Conservation (phyloP, 1,284 basidiomycete species). For the Boletellus deceptivus region DNA sequence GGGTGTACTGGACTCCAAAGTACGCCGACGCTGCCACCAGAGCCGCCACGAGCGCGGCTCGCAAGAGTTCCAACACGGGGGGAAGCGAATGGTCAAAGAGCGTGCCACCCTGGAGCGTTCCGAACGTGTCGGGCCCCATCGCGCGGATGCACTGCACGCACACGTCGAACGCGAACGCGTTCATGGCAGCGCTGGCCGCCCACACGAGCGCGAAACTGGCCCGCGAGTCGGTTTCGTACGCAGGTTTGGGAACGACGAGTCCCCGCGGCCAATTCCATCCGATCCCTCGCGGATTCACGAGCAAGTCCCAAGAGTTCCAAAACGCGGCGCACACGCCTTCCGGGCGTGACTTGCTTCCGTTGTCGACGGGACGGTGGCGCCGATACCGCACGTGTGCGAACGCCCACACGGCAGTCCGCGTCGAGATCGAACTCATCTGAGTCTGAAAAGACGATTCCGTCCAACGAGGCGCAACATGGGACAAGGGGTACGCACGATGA, state of each 20-base stretch:
- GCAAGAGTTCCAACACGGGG: slow-evolving; percentile 39
- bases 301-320: slow-evolving; percentile 30
- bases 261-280: slow-evolving; percentile 30
- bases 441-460: slow-evolving; percentile 3
- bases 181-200: not conserved
- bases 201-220: slow-evolving; percentile 11
- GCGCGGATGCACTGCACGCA: slow-evolving; percentile 11
- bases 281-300: slow-evolving; percentile 22
- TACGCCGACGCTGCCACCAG: slow-evolving; percentile 44
- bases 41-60: slow-evolving; percentile 40
- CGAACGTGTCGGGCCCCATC: slow-evolving; percentile 18
- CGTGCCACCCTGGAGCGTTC: slow-evolving; percentile 31
- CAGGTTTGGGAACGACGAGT: slow-evolving; percentile 13
- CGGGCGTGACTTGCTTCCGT: not conserved
- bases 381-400: slow-evolving; percentile 11
- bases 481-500: slow-evolving; percentile 18
- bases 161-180: slow-evolving; percentile 18
- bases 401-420: slow-evolving; percentile 21
- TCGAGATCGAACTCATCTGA: slow-evolving; percentile 18
- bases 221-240: slow-evolving; percentile 10
- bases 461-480: not conserved
- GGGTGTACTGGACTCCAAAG: slow-evolving; percentile 42
- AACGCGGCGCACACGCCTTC: slow-evolving; percentile 8
- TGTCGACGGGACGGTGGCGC: slow-evolving; percentile 1
- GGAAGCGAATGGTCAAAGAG: slow-evolving; percentile 49